Conservation (phyloP, 2,329 filamentous ascomycete genomes). For the Neurospora sp. region DNA sequence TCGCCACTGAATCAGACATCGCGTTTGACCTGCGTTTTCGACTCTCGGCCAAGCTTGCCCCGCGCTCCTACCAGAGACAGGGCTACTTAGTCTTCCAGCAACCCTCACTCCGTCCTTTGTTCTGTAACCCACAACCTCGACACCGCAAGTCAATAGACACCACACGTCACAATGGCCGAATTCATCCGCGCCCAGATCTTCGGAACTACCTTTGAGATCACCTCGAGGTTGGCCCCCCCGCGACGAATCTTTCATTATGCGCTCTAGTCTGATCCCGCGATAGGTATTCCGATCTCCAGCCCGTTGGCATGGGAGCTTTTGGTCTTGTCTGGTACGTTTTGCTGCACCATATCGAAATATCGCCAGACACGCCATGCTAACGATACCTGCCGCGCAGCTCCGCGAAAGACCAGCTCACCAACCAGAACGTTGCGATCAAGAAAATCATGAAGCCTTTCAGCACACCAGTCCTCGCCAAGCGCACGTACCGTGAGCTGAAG, state of each 20-base stretch:
- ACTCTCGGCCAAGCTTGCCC: not conserved
- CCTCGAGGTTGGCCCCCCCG: slow-evolving; percentile 63
- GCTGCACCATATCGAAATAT: not conserved
- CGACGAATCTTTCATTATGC: not conserved
- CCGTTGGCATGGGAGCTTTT: slow-evolving; percentile 98
- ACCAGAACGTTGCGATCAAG: slow-evolving; percentile 94
- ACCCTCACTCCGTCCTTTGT: not conserved
- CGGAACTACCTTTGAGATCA: slow-evolving; percentile 99
- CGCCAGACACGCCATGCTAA: slow-evolving; percentile 11
- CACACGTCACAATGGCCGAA: slow-evolving; percentile 71
- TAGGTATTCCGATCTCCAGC: slow-evolving; percentile 96
- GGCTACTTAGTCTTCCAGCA: slow-evolving; percentile 2
- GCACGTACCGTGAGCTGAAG: slow-evolving; percentile 96
- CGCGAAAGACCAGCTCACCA: slow-evolving; percentile 94
- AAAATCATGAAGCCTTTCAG: slow-evolving; percentile 99
- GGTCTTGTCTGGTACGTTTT: slow-evolving; percentile 76
- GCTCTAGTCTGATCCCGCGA: slow-evolving; percentile 4
- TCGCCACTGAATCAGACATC: not conserved
- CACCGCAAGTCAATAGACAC: slow-evolving; percentile 6
- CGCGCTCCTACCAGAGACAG: not conserved
- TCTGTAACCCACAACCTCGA: slow-evolving; percentile 6
- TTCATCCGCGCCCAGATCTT: slow-evolving; percentile 99
- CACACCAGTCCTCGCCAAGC: slow-evolving; percentile 95
- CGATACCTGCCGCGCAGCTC: slow-evolving; percentile 50
- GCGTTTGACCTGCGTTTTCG: not conserved